These are phyloP conservation scores for Aspergillus candidus DNA, from an alignment of 2,329 filamentous ascomycete genomes.

Conservation along the genomic window DNA sequence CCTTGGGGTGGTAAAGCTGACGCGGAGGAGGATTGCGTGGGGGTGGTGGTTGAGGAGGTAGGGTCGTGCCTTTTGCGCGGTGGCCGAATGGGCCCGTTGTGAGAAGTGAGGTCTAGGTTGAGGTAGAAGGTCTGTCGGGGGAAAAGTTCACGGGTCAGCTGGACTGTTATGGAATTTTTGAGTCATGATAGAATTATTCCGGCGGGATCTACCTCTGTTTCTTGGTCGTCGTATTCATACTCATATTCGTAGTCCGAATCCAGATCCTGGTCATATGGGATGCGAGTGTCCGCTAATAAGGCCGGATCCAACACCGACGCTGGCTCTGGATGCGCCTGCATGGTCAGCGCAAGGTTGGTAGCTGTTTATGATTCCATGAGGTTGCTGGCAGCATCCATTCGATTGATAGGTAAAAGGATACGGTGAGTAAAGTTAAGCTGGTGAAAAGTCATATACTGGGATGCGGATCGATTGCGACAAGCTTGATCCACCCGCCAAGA, in stretches of 20 bases:
- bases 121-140: slow-evolving; percentile 50
- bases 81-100: slow-evolving; percentile 33
- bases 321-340: slow-evolving; percentile 5
- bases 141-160: neutral
- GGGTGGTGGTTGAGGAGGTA: slow-evolving; percentile 7
- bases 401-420: too few relatives aligned
- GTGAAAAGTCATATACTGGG: too few relatives aligned
- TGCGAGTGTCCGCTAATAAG: slow-evolving; percentile 14
- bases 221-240: slow-evolving; percentile 52
- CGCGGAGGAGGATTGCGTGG: slow-evolving; percentile 3
- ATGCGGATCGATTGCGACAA: too few relatives aligned
- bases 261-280: slow-evolving; percentile 34
- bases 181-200: too few relatives aligned
- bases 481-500: too few relatives aligned
- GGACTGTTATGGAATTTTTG: too few relatives aligned
- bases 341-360: slow-evolving; percentile 1
- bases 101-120: slow-evolving; percentile 52
- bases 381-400: neutral
- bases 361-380: neutral
- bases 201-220: slow-evolving; percentile 42
- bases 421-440: too few relatives aligned
- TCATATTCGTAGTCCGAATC: slow-evolving; percentile 46
- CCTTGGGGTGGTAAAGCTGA: slow-evolving; percentile 12
- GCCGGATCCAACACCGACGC: slow-evolving; percentile 19
- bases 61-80: slow-evolving; percentile 24